Base-by-base conservation (phyloP, 1,139 yeast genomes). In the Debaryomyces nepalensis region DNA sequence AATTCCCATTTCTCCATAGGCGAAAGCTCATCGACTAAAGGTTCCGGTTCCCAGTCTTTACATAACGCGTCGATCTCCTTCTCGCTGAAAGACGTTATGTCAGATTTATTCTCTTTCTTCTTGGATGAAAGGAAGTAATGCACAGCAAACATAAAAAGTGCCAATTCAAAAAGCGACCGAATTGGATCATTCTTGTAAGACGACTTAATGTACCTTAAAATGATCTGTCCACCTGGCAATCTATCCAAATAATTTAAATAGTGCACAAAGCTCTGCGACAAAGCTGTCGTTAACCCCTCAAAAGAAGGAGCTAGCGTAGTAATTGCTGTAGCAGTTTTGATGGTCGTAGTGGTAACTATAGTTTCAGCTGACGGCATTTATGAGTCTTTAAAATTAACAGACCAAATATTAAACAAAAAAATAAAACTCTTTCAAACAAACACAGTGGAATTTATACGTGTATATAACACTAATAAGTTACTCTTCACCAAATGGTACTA, bases 101-200 rank as follows among this genome's bases (percentile, higher is more conserved):
- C 89, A 36, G 83, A 77, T 64, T 86, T 86, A 57, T 85, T 84
- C 52, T 84, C 86, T 51, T 91, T 84, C 59, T 85, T 86, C 64
- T 88, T 88, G 23, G 93, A 81, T 14, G 95, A 78, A 43, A 91
- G 70, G 57, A 91, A 90, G 67, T 93, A 93, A 51, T 87, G 77
- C 44, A 90, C 70, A 5, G 97, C 98, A 64, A 91, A 87, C n/a
- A 90, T 60, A 38, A 90, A 79, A 51, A 93, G 73, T 14, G 84
- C 75, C 40, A 87, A 67, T 65, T 93, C 99, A 47, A 93, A 75
- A 11, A 89, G 60, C 1, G 98, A 87, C 54, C 99, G 79, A 46
- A 89, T 77, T 1, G 99, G 99, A 63, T 93, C 99, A 65, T 93
- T 81, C 61, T 89, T 91, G 62, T 91, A 91, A 3, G 97, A 89